Evolutionary conservation across 228 moss, liverwort and hornwort species (phyloP), one percentile per base, ranked within the genome.

Genomic region (Sphagnum fallax): DNA sequence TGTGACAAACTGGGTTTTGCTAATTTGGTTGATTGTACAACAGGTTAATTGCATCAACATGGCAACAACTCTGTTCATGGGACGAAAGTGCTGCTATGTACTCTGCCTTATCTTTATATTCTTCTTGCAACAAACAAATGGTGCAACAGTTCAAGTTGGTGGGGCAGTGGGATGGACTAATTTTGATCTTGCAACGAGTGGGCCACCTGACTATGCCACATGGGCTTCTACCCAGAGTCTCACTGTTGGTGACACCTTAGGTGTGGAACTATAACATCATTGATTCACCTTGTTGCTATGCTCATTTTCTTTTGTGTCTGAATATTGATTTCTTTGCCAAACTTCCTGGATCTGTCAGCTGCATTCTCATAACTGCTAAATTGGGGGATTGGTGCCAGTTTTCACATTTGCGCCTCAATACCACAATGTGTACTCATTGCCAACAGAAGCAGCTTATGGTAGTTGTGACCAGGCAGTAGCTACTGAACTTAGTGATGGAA

Each of bases 371-470:
- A 47, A 4, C 9, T 5, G 9, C 10, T 48, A 8, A 8, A 47
- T 32, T 32, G 32, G 32, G 32, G 32, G 32, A 32, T 50, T 47
- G 50, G 14, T 49, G 7, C n/a, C 50, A 66, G 66, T 51, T n/a
- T 66, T 66, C 16, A 14, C 66, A 52, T 66, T 12, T 66, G 10
- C 51, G 50, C 9, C 10, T 50, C 50, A 51, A 48, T 66, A 14
- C 50, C 66, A 66, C 66, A 66, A 66, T 52, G 16, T 66, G 10
- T 66, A 66, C 51, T 52, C 15, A 5, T 14, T 66, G 52, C 66
- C 66, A 13, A 13, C 66, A n/a, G n/a, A 51, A 51, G 50, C 50
- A n/a, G 66, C 66, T 4, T 5, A 11, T 14, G 52, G 52, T 48
- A 4, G 2, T 10, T 66, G 66, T 51, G 50, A 66, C 52, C 52